A percentile compares a stretch with the other conserved stretches of the same genome.
Evolutionary conservation across 306 rosid genomes (phyloP).

Genomic region (Erythrophleum fordii): DNA sequence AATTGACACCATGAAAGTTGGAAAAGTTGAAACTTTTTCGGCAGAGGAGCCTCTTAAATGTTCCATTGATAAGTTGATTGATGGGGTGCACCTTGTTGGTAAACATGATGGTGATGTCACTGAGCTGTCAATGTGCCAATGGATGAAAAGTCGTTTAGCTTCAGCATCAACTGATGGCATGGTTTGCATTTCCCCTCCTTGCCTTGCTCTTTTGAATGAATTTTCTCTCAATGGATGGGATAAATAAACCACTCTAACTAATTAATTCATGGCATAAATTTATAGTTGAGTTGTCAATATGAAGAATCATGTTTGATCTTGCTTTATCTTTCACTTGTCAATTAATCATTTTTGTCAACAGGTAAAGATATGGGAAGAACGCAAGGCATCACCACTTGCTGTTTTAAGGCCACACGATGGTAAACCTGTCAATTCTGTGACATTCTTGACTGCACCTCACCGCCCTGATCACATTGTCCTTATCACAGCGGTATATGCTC

Average conservation of each 20-base stretch:
- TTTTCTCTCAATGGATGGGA: not conserved
- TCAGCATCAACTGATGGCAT: constrained; percentile 77
- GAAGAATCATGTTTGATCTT: constrained; percentile 1
- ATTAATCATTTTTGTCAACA: constrained; percentile 42
- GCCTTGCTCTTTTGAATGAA: constrained; percentile 19
- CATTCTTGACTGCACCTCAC: constrained; percentile 75
- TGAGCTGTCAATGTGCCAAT: constrained; percentile 83
- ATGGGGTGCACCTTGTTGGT: constrained; percentile 67
- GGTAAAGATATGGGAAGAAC: constrained; percentile 86
- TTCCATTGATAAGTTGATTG: constrained; percentile 64
- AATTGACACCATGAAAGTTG: constrained; percentile 64
- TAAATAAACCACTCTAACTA: not conserved
- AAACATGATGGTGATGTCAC: constrained; percentile 68
- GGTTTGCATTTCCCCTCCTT: constrained; percentile 53
- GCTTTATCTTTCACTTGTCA: constrained; percentile 27
- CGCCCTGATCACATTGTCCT: constrained; percentile 77
- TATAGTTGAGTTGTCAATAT: constrained; percentile 4
- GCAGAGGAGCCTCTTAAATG: constrained; percentile 71
- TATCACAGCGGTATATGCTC: constrained; percentile 67
- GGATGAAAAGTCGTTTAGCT: constrained; percentile 81
- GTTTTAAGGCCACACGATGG: constrained; percentile 74
- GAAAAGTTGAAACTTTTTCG: constrained; percentile 59
- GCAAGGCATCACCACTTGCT: constrained; percentile 62
- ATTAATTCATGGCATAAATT: not conserved
- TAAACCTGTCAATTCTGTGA: constrained; percentile 69